Conservation (phyloP, 371 early-diverging fungal genomes). For the Mucor sp. region DNA sequence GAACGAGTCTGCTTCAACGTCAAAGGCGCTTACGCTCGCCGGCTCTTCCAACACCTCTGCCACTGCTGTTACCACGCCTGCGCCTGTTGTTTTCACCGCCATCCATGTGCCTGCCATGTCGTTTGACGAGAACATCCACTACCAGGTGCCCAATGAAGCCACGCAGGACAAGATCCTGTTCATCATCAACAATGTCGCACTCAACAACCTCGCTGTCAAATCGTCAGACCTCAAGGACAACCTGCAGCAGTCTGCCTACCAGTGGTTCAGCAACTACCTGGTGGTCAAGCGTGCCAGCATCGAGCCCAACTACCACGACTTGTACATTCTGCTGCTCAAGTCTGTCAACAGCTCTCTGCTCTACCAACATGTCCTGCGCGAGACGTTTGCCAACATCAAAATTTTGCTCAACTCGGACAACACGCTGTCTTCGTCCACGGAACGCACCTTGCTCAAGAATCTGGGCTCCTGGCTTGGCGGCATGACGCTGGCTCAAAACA, state of each 20-base stretch:
- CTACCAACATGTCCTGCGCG: slow-evolving; percentile 76
- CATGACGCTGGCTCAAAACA: slow-evolving; percentile 92
- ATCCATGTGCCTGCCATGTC: slow-evolving; percentile 43
- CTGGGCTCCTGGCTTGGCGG: slow-evolving; percentile 97
- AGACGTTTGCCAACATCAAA: slow-evolving; percentile 86
- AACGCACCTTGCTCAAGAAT: slow-evolving; percentile 90
- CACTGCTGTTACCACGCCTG: slow-evolving; percentile 12
- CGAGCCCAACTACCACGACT: slow-evolving; percentile 93
- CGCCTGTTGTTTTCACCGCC: slow-evolving; percentile 63
- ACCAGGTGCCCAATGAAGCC: slow-evolving; percentile 68
- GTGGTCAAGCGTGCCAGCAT: slow-evolving; percentile 93
- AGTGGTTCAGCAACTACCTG: slow-evolving; percentile 92
- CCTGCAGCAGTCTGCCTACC: slow-evolving; percentile 64
- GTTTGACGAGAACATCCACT: slow-evolving; percentile 32
- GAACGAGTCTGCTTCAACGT: not conserved
- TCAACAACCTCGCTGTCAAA: slow-evolving; percentile 84
- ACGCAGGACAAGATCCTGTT: slow-evolving; percentile 94
- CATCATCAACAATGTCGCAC: slow-evolving; percentile 93
- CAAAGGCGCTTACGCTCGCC: not conserved
- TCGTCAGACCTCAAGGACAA: slow-evolving; percentile 76
- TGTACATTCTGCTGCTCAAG: slow-evolving; percentile 84
- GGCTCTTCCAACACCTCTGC: not conserved
- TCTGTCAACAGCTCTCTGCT: slow-evolving; percentile 64
- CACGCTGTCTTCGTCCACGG: slow-evolving; percentile 87
- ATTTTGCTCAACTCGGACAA: slow-evolving; percentile 91